Conservation (phyloP, 2,329 filamentous ascomycete genomes). For the Penicillium sumatraense region DNA sequence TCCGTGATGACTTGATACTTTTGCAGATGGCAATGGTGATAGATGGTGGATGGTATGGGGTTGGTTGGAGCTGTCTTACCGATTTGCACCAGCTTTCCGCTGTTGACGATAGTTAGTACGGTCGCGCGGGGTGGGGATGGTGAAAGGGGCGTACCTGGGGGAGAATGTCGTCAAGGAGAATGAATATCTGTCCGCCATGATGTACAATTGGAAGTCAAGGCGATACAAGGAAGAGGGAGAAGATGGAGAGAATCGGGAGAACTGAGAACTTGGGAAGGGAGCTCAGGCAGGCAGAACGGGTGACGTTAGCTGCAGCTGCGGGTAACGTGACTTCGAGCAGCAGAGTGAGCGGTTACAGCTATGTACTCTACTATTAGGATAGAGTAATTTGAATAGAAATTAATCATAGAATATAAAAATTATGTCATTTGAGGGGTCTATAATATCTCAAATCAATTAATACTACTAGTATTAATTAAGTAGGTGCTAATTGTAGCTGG, state of each 20-base stretch:
- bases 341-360: no score
- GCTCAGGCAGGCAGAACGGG: slow-evolving; percentile 31
- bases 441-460: no score
- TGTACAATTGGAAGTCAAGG: slow-evolving; percentile 15
- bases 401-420: no score
- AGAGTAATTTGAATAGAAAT: no score
- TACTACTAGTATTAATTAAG: no score
- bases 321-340: slow-evolving; percentile 2
- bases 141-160: slow-evolving; percentile 68
- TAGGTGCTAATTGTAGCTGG: no score
- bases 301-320: slow-evolving; percentile 35
- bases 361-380: not conserved
- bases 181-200: slow-evolving; percentile 97
- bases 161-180: slow-evolving; percentile 99
- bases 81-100: slow-evolving; percentile 99
- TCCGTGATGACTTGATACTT: not conserved
- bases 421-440: no score
- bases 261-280: no score
- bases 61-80: slow-evolving; percentile 60
- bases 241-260: slow-evolving; percentile 14
- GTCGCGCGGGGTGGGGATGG: slow-evolving; percentile 13
- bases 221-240: slow-evolving; percentile 14
- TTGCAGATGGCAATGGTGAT: not conserved
- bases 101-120: slow-evolving; percentile 58
- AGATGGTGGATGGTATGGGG: not conserved